Percentiles rank a stretch among this genome's conserved stretches.
Evolutionary conservation across 805 yeast species (phyloP).

Genomic region (Priceomyces haplophilus): DNA sequence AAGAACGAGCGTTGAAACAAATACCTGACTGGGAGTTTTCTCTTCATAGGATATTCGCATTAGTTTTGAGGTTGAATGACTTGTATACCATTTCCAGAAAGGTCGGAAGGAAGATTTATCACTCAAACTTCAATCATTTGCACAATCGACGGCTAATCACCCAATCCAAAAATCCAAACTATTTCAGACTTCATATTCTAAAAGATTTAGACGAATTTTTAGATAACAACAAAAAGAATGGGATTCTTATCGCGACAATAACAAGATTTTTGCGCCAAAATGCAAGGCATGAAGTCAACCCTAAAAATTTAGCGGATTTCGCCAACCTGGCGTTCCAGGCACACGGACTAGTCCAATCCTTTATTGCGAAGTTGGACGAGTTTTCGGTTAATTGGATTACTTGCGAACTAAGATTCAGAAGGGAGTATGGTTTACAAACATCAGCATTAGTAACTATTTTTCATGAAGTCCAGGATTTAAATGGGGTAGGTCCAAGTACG

Average conservation of each 20-base stretch:
- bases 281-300: conserved; percentile 29
- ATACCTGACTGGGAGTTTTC: conserved; percentile 38
- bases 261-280: conserved; percentile 45
- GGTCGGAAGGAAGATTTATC: conserved; percentile 46
- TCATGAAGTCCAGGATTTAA: conserved; percentile 3
- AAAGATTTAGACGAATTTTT: conserved; percentile 35
- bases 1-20: conserved; percentile 18
- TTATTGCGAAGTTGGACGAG: conserved; percentile 30
- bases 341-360: conserved; percentile 24
- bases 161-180: conserved; percentile 24
- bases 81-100: conserved; percentile 45
- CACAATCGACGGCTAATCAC: conserved; percentile 38
- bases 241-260: conserved; percentile 46
- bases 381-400: conserved; percentile 43
- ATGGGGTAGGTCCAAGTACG: background rate
- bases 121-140: conserved; percentile 43
- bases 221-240: conserved; percentile 47
- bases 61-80: conserved; percentile 48
- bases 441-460: conserved; percentile 16
- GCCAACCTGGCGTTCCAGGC: conserved; percentile 43
- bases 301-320: conserved; percentile 38
- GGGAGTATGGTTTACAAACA: conserved; percentile 28
- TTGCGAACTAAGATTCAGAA: conserved; percentile 42
- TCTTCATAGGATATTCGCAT: conserved; percentile 46
- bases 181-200: conserved; percentile 26